A percentile compares a stretch with the other conserved stretches of the same genome.
Conservation (phyloP, 2,329 filamentous ascomycete species). For the Penicillium brasilianum region DNA sequence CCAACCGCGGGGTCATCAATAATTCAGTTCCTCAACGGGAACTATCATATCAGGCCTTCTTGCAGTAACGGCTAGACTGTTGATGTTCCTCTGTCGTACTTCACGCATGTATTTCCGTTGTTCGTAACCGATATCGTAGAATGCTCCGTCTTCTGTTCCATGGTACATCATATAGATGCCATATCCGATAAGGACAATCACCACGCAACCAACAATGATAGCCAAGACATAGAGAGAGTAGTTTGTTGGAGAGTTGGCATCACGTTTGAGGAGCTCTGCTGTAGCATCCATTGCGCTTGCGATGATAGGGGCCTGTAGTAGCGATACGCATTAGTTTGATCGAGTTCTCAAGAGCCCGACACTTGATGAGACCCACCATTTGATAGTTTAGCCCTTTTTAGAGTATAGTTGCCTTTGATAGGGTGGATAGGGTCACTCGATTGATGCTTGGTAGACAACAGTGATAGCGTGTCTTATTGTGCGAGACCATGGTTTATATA, state of each 20-base stretch:
- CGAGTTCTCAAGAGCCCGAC: background rate
- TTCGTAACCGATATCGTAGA: conserved; percentile 27
- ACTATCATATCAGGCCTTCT: conserved; percentile 28
- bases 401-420: background rate
- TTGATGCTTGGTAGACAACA: background rate
- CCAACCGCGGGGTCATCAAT: conserved; percentile 6
- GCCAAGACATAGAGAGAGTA: conserved; percentile 33
- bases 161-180: conserved; percentile 30
- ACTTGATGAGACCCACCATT: background rate
- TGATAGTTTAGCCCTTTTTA: background rate
- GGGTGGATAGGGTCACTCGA: background rate
- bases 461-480: background rate
- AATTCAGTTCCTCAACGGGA: conserved; percentile 20
- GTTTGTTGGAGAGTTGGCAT: conserved; percentile 7
- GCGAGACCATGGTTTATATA: conserved; percentile 11
- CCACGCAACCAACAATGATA: conserved; percentile 37
- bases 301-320: background rate
- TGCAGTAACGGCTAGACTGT: conserved; percentile 28
- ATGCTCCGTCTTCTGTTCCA: conserved; percentile 22
- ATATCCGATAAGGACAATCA: conserved; percentile 27
- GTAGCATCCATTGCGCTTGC: conserved; percentile 10
- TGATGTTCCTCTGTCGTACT: conserved; percentile 31
- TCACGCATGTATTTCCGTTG: conserved; percentile 39
- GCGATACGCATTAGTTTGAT: background rate
- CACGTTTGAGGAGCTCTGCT: conserved; percentile 24